These are phyloP conservation scores for Trapa bicornis DNA, from an alignment of 345 rosid species.

Conservation along the genomic window DNA sequence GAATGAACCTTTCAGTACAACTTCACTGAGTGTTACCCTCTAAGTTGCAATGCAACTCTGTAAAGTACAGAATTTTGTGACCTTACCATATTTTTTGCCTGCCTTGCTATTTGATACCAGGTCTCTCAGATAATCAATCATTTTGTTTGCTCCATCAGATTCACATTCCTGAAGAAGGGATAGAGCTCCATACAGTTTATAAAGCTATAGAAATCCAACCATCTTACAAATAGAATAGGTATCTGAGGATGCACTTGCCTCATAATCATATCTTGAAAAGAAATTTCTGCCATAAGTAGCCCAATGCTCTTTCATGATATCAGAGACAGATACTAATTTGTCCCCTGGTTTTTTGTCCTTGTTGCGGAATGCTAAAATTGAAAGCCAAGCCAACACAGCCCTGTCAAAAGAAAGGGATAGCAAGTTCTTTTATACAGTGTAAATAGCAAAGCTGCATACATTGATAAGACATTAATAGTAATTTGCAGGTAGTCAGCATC, in stretches of 20 bases:
- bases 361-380: conserved; percentile 72
- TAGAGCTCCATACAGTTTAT: background rate
- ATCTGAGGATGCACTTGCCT: conserved; percentile 26
- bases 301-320: conserved; percentile 78
- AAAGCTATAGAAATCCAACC: too few relatives aligned
- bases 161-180: conserved; percentile 57
- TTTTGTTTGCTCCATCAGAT: conserved; percentile 85
- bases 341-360: conserved; percentile 69
- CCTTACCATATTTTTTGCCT: conserved; percentile 64
- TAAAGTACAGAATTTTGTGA: conserved; percentile 3
- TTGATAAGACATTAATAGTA: background rate
- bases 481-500: background rate
- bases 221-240: background rate
- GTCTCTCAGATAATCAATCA: conserved; percentile 68
- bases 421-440: background rate
- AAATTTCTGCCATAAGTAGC: conserved; percentile 85
- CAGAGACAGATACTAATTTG: conserved; percentile 66
- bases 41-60: background rate
- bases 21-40: background rate
- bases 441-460: too few relatives aligned
- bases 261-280: conserved; percentile 86
- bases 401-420: conserved; percentile 14
- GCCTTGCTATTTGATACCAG: conserved; percentile 52
- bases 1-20: background rate
- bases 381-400: conserved; percentile 98